A percentile compares a stretch with the other conserved stretches of the same genome.
phyloP scores from a whole-genome alignment of 2,329 filamentous ascomycete genomes.

The Pseudogymnoascus sp. region DNA sequence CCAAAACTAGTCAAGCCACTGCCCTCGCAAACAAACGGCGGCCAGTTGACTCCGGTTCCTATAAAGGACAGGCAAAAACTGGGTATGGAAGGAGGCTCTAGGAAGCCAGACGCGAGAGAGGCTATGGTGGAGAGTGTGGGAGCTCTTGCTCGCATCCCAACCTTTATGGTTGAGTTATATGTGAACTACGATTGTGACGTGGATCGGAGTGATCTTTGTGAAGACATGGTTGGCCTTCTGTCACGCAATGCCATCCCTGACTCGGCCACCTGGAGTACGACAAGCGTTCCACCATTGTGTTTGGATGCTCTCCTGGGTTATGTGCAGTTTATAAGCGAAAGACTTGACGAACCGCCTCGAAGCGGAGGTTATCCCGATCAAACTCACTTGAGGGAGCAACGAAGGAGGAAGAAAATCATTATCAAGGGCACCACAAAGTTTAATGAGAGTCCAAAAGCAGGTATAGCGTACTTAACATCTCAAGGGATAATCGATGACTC shows the following conservation, averaged over 20 bases:
- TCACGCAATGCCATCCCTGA: slow-evolving; percentile 94
- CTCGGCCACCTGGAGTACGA: slow-evolving; percentile 97
- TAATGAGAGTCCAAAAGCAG: slow-evolving; percentile 87
- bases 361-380: slow-evolving; percentile 60
- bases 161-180: slow-evolving; percentile 90
- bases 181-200: slow-evolving; percentile 97
- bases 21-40: slow-evolving; percentile 67
- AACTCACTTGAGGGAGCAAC: slow-evolving; percentile 57
- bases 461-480: slow-evolving; percentile 74
- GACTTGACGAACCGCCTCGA: slow-evolving; percentile 62
- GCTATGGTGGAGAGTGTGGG: slow-evolving; percentile 98
- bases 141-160: slow-evolving; percentile 83
- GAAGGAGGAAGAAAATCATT: slow-evolving; percentile 77
- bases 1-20: slow-evolving; percentile 76
- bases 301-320: slow-evolving; percentile 86
- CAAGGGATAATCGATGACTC: slow-evolving; percentile 77
- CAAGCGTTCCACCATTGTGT: slow-evolving; percentile 90
- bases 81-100: slow-evolving; percentile 80
- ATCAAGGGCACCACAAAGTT: slow-evolving; percentile 84
- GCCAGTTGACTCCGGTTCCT: slow-evolving; percentile 79
- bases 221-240: slow-evolving; percentile 88
- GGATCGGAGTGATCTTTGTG: slow-evolving; percentile 82
- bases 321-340: slow-evolving; percentile 83
- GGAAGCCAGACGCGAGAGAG: slow-evolving; percentile 91
- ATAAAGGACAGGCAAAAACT: slow-evolving; percentile 89